phyloP scores from a whole-genome alignment of 1,284 basidiomycete species.

The Papiliotrema flavescens region DNA sequence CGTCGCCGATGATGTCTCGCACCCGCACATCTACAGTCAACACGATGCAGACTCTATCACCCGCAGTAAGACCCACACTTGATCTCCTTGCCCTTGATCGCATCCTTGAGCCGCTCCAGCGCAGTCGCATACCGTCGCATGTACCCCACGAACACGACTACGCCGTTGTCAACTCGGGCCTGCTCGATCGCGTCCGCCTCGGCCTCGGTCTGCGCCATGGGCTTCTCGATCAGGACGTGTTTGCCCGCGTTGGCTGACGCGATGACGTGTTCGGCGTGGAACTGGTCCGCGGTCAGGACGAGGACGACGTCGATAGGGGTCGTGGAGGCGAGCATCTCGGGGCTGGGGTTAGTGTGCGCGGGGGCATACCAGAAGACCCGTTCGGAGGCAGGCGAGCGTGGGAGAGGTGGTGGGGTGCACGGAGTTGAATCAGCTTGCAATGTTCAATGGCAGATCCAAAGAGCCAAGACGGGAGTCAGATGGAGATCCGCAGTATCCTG shows the following conservation, averaged over 20 bases:
- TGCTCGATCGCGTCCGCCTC: constrained; percentile 37
- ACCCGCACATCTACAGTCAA: constrained; percentile 29
- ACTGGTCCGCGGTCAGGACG: constrained; percentile 17
- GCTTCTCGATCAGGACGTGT: constrained; percentile 46
- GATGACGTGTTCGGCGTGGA: constrained; percentile 20
- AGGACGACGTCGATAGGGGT: constrained; percentile 22
- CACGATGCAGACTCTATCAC: neutral
- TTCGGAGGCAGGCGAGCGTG: too few species aligned
- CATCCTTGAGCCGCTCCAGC: constrained; percentile 35
- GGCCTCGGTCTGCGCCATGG: constrained; percentile 37
- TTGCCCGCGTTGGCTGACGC: constrained; percentile 27
- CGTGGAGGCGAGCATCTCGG: constrained; percentile 18
- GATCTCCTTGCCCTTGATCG: constrained; percentile 38
- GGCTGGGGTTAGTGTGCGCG: neutral
- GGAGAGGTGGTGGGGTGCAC: too few species aligned
- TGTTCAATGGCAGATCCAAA: too few species aligned
- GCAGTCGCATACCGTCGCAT: constrained; percentile 48
- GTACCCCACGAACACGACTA: constrained; percentile 45
- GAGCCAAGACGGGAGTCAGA: too few species aligned
- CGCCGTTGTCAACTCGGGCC: constrained; percentile 29
- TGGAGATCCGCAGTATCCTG: too few species aligned
- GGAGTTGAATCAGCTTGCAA: too few species aligned
- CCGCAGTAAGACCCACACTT: constrained; percentile 27
- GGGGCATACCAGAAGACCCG: too few species aligned
- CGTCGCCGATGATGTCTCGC: constrained; percentile 50